Percentiles rank a stretch among this genome's conserved stretches.
phyloP scores from a whole-genome alignment of 2,329 filamentous ascomycete species.

The Emmonsiellopsis sp. region DNA sequence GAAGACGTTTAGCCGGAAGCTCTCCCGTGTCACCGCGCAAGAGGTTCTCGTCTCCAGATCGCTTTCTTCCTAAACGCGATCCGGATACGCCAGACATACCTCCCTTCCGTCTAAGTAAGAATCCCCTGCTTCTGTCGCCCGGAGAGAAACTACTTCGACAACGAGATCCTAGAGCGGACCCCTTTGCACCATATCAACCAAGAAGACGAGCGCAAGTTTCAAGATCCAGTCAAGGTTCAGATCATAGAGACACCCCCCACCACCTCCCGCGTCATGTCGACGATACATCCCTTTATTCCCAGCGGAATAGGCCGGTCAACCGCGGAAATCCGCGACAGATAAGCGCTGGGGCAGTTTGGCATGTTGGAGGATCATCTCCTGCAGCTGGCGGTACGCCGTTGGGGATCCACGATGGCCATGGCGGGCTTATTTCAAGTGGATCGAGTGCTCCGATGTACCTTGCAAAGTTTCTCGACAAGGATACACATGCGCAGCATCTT shows the following conservation, averaged over 20 bases:
- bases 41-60: slow-evolving; percentile 39
- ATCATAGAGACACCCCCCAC: slow-evolving; percentile 17
- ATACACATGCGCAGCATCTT: slow-evolving; percentile 48
- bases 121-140: slow-evolving; percentile 34
- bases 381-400: slow-evolving; percentile 15
- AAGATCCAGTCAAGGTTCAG: slow-evolving; percentile 2
- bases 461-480: slow-evolving; percentile 45
- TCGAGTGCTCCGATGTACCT: slow-evolving; percentile 59
- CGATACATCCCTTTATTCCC: slow-evolving; percentile 13
- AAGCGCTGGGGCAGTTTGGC: slow-evolving; percentile 65
- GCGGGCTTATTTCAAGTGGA: slow-evolving; percentile 56
- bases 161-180: slow-evolving; percentile 38
- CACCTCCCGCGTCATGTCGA: slow-evolving; percentile 27
- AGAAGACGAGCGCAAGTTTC: slow-evolving; percentile 13
- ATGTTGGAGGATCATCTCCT: slow-evolving; percentile 60
- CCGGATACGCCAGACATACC: slow-evolving; percentile 33
- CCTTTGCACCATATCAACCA: slow-evolving; percentile 39
- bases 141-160: slow-evolving; percentile 39
- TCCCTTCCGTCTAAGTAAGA: slow-evolving; percentile 45
- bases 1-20: slow-evolving; percentile 6
- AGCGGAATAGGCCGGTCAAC: slow-evolving; percentile 5
- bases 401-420: slow-evolving; percentile 51
- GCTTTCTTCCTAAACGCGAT: slow-evolving; percentile 47
- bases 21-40: slow-evolving; percentile 9
- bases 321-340: slow-evolving; percentile 35